Base-by-base conservation (phyloP, 306 rosid genomes). In the Prunus campanulata region DNA sequence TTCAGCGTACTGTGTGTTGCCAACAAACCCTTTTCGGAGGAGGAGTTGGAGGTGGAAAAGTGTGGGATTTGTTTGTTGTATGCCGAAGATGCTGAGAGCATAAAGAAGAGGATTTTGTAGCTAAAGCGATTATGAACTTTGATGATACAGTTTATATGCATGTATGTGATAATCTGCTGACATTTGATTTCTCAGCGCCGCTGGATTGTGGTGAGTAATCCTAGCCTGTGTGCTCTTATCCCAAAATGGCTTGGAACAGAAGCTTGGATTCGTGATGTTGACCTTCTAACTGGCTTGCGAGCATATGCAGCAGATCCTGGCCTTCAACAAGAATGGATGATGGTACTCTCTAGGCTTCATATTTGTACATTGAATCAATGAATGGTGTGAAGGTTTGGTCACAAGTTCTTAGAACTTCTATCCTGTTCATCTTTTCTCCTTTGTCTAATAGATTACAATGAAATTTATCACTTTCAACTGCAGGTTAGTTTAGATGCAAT, bases 171-270 rank as follows among this genome's bases (percentile, higher is more conserved):
- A 68, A 72, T 57, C 64, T 74, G 20, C 24, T 78, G 69, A 80
- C 71, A 72, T 85, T 75, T 57, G 74, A 74, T 77, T 87, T 79
- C 73, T 82, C 91, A 90, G 90, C 89, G 89, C 22, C 87, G 95
- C 74, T 90, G 95, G 95, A 86, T 90, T 82, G 90, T 86, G 76
- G 91, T 86, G 80, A 87, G 95, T 85, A 90, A 90, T 81, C 95
- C 95, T 57, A 86, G 83, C 87, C 78, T 90, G 60, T 79, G 85
- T 77, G 75, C 79, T 75, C 92, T 90, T 77, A 83, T 88, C 79
- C 82, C 95, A 65, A 84, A 90, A 84, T 84, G 95, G 95, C 84
- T 88, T 52, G 90, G 90, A 83, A 90, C 95, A 59, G 92, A 90
- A 82, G 84, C 89, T 71, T 90, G 95, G 95, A 81, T 90, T 74